phyloP scores from a whole-genome alignment of 176 grass and related monocot genomes.

The Musa itinerans region DNA sequence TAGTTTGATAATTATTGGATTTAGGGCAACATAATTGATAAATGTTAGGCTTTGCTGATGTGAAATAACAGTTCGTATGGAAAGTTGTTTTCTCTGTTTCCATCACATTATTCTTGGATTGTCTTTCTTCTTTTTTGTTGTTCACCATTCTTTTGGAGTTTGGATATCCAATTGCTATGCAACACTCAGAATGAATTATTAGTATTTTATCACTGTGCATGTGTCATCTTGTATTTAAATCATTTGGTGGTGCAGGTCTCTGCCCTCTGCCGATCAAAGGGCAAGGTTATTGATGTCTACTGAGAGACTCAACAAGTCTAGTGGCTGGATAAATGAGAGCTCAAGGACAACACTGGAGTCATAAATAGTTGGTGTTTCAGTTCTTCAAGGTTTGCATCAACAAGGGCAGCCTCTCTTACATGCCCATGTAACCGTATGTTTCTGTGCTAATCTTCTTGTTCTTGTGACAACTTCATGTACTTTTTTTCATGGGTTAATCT shows the following conservation, averaged over 20 bases:
- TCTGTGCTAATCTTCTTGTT: neutral
- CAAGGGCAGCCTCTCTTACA: constrained; percentile 75
- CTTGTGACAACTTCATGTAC: neutral
- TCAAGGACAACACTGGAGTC: constrained; percentile 77
- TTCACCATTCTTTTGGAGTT: neutral
- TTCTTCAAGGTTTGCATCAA: constrained; percentile 79
- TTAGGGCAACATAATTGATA: too few relatives aligned
- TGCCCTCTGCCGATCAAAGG: constrained; percentile 71
- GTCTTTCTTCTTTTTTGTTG: neutral
- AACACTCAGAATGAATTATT: neutral
- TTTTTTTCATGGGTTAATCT: neutral
- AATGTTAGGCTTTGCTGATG: too few relatives aligned
- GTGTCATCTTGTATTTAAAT: constrained; percentile 6
- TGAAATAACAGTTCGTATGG: too few relatives aligned
- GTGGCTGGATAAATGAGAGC: constrained; percentile 61
- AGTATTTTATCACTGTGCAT: neutral
- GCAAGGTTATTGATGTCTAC: constrained; percentile 66
- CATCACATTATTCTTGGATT: neutral
- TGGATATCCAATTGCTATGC: too few relatives aligned
- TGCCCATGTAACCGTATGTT: constrained; percentile 65
- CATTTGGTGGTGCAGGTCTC: constrained; percentile 35
- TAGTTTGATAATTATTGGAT: too few relatives aligned
- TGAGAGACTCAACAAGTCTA: constrained; percentile 56
- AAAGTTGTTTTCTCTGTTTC: too few relatives aligned
- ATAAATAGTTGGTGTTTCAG: constrained; percentile 89